Evolutionary conservation across 331 rosid species (phyloP), one percentile per base, ranked within the genome.

Genomic region (Malus hybrid): DNA sequence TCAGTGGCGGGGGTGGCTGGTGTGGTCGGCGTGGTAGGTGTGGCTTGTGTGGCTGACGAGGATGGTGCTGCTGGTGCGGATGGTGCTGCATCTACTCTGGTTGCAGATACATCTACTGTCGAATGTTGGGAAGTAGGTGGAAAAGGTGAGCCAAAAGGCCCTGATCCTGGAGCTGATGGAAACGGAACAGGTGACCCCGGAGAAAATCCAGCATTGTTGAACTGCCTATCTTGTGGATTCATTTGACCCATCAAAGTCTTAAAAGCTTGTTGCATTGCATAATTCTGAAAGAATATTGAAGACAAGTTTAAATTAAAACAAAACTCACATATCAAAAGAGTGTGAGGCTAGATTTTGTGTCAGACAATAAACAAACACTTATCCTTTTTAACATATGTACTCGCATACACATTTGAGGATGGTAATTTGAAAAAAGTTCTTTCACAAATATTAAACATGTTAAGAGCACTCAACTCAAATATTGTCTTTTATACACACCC

Each of bases 221-320:
- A 84, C 70, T 67, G 93, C 74, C 78, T 85, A 68, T 81, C 86
- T 84, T 88, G 99, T 72, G 98, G 8, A 88, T 86, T 87, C 96
- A 88, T 85, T 82, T 92, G 98, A 74, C 97, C 88, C 99, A 92
- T 90, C 89, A 95, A 29, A 64, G 91, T 90, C 89, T 95, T 90
- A 81, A 92, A 87, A 86, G 99, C 98, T 90, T 92, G 99, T 90
- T 92, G 97, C 97, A 95, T 92, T 53, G 97, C 98, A 95, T 90
- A 95, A 58, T 88, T 90, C 99, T 95, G 90, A 80, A 71, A 82
- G 28, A 56, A 19, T 56, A 81, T 39, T n/a, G 12, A 50, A 32
- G 4, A 18, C 28, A 70, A 80, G 76, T 61, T 73, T 30, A 64
- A 29, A 64, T 32, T 15, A 63, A 63, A 63, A 28, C 14, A 57